A percentile compares a stretch with the other conserved stretches of the same genome.
Evolutionary conservation across 805 yeast genomes (phyloP).

Genomic region (Cyberlindnera japonica): DNA sequence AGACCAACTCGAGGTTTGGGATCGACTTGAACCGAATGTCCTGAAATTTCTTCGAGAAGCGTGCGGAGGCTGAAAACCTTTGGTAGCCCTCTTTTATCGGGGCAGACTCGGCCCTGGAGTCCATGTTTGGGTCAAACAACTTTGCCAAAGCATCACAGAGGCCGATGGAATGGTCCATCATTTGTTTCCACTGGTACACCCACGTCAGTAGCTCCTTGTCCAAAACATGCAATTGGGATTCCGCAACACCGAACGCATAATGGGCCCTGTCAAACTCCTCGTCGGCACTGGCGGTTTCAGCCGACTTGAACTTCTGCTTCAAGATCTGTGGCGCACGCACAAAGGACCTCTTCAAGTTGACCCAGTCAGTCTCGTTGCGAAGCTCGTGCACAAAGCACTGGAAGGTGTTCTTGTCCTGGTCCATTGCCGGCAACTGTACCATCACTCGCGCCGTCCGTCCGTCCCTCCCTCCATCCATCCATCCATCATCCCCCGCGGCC

Average conservation of each 20-base stretch:
- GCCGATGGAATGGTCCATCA: constrained; percentile 8
- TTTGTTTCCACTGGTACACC: constrained; percentile 3
- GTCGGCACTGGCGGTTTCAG: constrained; percentile 52
- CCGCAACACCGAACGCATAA: constrained; percentile 3
- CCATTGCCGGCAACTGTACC: background rate
- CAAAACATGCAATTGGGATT: constrained; percentile 9
- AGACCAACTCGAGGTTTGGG: constrained; percentile 27
- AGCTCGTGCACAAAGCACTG: constrained; percentile 26
- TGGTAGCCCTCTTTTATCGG: background rate
- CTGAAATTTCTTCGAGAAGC: constrained; percentile 11
- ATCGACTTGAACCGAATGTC: constrained; percentile 3
- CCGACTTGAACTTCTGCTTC: constrained; percentile 83
- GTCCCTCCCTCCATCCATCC: too few relatives aligned
- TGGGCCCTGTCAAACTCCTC: constrained; percentile 12
- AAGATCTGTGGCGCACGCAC: constrained; percentile 88
- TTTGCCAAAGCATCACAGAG: constrained; percentile 6
- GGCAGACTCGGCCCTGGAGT: background rate
- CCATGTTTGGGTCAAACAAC: constrained; percentile 14
- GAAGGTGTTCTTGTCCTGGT: constrained; percentile 14
- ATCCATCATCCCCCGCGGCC: too few relatives aligned
- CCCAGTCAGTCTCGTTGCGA: constrained; percentile 26
- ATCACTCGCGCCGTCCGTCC: too few relatives aligned
- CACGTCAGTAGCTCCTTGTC: constrained; percentile 15
- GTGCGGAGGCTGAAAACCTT: background rate
- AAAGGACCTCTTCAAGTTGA: constrained; percentile 60